A percentile compares a stretch with the other conserved stretches of the same genome.
phyloP scores from a whole-genome alignment of 306 rosid genomes.

The Acmispon strigosus region DNA sequence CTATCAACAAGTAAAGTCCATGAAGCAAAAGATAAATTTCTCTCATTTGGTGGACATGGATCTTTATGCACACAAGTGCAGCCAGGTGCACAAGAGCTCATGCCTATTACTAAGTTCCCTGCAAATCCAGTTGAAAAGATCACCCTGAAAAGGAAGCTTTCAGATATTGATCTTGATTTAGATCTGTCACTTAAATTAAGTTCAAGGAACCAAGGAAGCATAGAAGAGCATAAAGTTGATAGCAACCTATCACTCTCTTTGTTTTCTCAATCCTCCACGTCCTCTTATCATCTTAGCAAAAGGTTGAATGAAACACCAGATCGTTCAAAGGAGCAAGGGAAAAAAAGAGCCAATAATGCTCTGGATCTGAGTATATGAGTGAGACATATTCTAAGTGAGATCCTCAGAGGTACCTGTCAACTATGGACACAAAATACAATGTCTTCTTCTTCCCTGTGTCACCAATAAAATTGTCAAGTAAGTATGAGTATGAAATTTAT shows the following conservation, averaged over 20 bases:
- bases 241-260: constrained; percentile 57
- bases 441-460: too few species aligned
- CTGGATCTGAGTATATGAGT: constrained; percentile 88
- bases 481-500: too few species aligned
- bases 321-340: constrained; percentile 11
- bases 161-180: constrained; percentile 46
- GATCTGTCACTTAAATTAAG: constrained; percentile 64
- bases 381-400: constrained; percentile 75
- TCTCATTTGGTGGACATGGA: constrained; percentile 31
- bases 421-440: too few species aligned
- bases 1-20: constrained; percentile 33
- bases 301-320: constrained; percentile 31
- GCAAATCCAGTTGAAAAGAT: constrained; percentile 20
- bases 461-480: too few species aligned
- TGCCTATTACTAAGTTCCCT: background rate
- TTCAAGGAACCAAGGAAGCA: constrained; percentile 22
- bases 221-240: constrained; percentile 33
- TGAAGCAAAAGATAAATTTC: constrained; percentile 29
- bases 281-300: constrained; percentile 25
- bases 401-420: constrained; percentile 63
- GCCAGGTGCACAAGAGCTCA: constrained; percentile 23
- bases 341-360: constrained; percentile 44
- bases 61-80: constrained; percentile 12
- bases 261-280: constrained; percentile 39
- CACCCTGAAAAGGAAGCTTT: constrained; percentile 53